Conservation (phyloP, 768 basidiomycete genomes). For the Rhizopogon sp. region DNA sequence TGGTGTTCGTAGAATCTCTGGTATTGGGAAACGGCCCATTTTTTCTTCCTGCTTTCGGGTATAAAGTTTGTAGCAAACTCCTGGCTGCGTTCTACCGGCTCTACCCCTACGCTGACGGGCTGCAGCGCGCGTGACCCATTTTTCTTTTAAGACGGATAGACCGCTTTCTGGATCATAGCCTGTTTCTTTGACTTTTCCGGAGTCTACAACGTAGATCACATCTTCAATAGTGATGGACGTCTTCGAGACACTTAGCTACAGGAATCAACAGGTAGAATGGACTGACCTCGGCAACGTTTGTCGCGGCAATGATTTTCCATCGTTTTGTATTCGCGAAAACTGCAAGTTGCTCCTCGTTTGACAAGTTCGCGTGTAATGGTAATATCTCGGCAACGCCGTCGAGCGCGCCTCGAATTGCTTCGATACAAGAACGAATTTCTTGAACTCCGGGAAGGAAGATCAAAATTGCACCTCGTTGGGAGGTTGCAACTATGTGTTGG, state of each 20-base stretch:
- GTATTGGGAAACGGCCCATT: conserved; percentile 70
- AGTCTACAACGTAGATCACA: conserved; percentile 78
- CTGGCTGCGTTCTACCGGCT: conserved; percentile 82
- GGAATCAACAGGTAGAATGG: not conserved
- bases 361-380: conserved; percentile 86
- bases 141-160: conserved; percentile 73
- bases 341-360: conserved; percentile 74
- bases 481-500: conserved; percentile 50
- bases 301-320: conserved; percentile 86
- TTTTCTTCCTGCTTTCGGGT: conserved; percentile 65
- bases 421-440: conserved; percentile 77
- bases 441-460: conserved; percentile 91
- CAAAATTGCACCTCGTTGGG: conserved; percentile 61
- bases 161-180: conserved; percentile 65
- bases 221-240: conserved; percentile 92
- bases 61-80: conserved; percentile 85
- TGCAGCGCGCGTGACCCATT: conserved; percentile 74
- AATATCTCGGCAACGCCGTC: conserved; percentile 45
- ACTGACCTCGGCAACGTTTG: conserved; percentile 85
- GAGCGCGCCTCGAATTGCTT: conserved; percentile 40
- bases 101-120: conserved; percentile 83
- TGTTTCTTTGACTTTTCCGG: conserved; percentile 83
- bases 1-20: conserved; percentile 86
- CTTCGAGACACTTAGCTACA: conserved; percentile 28
- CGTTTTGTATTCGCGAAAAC: conserved; percentile 61